phyloP scores from a whole-genome alignment of 768 basidiomycete genomes.

The Russula sp. region DNA sequence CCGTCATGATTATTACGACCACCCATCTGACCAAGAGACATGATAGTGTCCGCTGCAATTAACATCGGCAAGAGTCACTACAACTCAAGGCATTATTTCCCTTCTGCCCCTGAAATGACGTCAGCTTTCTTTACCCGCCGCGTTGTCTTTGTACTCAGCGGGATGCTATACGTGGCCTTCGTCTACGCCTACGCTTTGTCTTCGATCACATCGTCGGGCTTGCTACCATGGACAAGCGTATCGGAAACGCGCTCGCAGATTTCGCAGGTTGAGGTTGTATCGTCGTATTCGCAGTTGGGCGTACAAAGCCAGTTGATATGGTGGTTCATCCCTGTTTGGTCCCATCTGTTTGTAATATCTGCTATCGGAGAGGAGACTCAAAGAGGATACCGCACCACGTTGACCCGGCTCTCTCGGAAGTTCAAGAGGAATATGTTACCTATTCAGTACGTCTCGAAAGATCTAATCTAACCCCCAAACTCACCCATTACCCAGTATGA shows the following conservation, averaged over 20 bases:
- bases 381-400: constrained; percentile 17
- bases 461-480: neutral
- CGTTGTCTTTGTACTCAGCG: constrained; percentile 13
- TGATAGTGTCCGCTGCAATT: constrained; percentile 24
- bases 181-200: constrained; percentile 21
- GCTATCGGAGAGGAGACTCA: constrained; percentile 24
- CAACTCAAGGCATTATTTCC: constrained; percentile 19
- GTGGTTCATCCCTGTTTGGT: constrained; percentile 31
- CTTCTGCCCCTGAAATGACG: constrained; percentile 22
- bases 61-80: constrained; percentile 23
- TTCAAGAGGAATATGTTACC: constrained; percentile 14
- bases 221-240: constrained; percentile 23
- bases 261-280: constrained; percentile 16
- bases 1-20: neutral
- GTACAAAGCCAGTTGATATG: constrained; percentile 25
- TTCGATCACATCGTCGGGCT: constrained; percentile 21
- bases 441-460: constrained; percentile 23
- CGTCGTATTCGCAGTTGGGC: constrained; percentile 2
- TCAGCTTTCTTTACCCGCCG: constrained; percentile 24
- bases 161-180: constrained; percentile 25
- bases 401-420: constrained; percentile 14
- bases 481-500: constrained; percentile 8
- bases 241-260: constrained; percentile 23
- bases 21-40: neutral
- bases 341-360: constrained; percentile 24